Evolutionary conservation across 2,329 filamentous ascomycete genomes (phyloP).

Genomic region (Fusarium sp.): DNA sequence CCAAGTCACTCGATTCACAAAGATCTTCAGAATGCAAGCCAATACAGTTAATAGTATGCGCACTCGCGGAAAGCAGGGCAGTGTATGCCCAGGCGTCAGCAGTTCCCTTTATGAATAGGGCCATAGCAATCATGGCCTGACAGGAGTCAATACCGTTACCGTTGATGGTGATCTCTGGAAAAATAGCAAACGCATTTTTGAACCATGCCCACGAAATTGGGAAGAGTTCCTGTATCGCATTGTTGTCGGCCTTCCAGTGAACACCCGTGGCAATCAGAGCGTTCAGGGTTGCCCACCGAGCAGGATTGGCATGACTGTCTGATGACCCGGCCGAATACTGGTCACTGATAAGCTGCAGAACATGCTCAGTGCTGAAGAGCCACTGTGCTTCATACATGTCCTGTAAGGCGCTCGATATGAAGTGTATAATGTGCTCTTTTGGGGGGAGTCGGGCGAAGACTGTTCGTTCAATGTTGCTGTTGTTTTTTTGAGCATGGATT

Average conservation of each 20-base stretch:
- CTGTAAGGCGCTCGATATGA: not conserved
- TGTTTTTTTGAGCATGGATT: not conserved
- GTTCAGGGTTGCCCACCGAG: not conserved
- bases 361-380: not conserved
- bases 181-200: not conserved
- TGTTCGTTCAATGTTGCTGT: not conserved
- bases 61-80: not conserved
- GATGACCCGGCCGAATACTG: not conserved
- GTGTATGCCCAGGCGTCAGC: not conserved
- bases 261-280: not conserved
- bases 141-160: not conserved
- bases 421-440: not conserved
- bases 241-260: not conserved
- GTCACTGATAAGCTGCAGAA: not conserved
- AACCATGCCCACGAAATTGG: not conserved
- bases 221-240: not conserved
- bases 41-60: not conserved
- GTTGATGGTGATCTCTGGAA: not conserved
- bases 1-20: fast-evolving
- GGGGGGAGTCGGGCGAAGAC: not conserved
- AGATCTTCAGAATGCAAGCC: not conserved
- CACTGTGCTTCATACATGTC: not conserved
- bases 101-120: not conserved
- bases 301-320: not conserved
- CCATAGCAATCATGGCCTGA: not conserved